A percentile compares a stretch with the other conserved stretches of the same genome.
phyloP scores from a whole-genome alignment of 805 yeast species.

The Nakazawaea pomicola region DNA sequence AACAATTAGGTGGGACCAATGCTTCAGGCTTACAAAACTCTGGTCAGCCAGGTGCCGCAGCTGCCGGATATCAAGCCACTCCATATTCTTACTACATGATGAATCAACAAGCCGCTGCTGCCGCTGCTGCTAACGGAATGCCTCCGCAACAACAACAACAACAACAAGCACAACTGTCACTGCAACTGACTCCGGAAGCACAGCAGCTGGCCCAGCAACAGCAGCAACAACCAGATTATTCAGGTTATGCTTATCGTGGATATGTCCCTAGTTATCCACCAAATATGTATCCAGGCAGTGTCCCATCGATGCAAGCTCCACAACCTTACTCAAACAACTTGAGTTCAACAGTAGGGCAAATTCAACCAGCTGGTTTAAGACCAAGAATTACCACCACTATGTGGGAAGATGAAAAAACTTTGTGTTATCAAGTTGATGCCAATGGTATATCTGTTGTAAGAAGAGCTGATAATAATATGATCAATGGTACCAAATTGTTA shows the following conservation, averaged over 20 bases:
- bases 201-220: conserved; percentile 7
- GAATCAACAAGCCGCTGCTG: conserved; percentile 6
- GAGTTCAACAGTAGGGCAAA: conserved; percentile 25
- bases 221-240: conserved; percentile 2
- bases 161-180: conserved; percentile 7
- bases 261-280: conserved; percentile 7
- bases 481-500: conserved; percentile 63
- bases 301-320: conserved; percentile 6
- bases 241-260: conserved; percentile 9
- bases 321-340: not conserved
- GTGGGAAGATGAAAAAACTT: conserved; percentile 74
- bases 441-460: conserved; percentile 63
- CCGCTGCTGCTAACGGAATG: not conserved
- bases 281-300: conserved; percentile 1
- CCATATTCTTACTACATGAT: conserved; percentile 12
- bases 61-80: conserved; percentile 5
- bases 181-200: conserved; percentile 3
- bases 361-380: conserved; percentile 38
- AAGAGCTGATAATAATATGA: conserved; percentile 68
- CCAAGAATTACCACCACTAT: conserved; percentile 67
- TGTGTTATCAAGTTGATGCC: conserved; percentile 69
- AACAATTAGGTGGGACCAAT: conserved; percentile 7
- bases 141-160: too few species aligned
- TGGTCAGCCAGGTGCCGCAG: conserved; percentile 3
- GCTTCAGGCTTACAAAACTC: conserved; percentile 1